Evolutionary conservation across 306 rosid species (phyloP).

Genomic region (Medicago truncatula): MtrunA17r5.0-ANR NC_053042.1:51280001-51280500

Average conservation of each 20-base stretch:
- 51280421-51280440: too few species aligned
- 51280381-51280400: too few species aligned
- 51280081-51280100: slow-evolving; percentile 54
- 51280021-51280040: slow-evolving; percentile 51
- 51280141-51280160: slow-evolving; percentile 7
- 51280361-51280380: too few species aligned
- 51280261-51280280: background rate
- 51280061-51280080: slow-evolving; percentile 58
- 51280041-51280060: slow-evolving; percentile 63
- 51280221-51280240: background rate
- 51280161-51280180: background rate
- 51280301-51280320: too few species aligned
- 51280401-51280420: too few species aligned
- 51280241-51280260: background rate
- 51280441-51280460: too few species aligned
- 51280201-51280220: background rate
- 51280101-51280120: background rate
- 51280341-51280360: too few species aligned
- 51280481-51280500: too few species aligned
- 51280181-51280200: background rate
- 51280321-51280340: too few species aligned
- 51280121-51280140: background rate
- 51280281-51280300: background rate
- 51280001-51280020: slow-evolving; percentile 76
- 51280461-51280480: too few species aligned